Evolutionary conservation across 2,329 filamentous ascomycete species (phyloP), one percentile per base, ranked within the genome.

Genomic region (Allantophomopsis lycopodina): DNA sequence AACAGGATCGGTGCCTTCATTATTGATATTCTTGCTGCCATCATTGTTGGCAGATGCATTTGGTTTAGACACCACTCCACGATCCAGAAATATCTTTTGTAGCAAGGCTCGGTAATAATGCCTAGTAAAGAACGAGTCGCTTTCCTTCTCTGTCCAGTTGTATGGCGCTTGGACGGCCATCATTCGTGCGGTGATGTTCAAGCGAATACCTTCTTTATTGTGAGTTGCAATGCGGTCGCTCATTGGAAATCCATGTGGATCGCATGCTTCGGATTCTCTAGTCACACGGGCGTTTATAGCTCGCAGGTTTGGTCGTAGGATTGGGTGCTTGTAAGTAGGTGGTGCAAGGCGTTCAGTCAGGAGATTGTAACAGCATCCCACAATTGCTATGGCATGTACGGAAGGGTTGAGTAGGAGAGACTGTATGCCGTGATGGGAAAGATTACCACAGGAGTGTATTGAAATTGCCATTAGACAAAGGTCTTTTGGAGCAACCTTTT

Each of bases 291-390:
- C 87, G 48, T 80, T 80, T 50, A 79, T 59, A 5, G 76, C 68
- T 44, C 86, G 63, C 55, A 81, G 51, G 38, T 66, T 76, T 3
- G 83, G 81, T 7, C 87, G 79, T 30, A 89, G 70, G 37, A 76
- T 74, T 2, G 86, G 80, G 15, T 85, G 70, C 58, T 95, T 94
- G 65, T 84, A 89, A 0, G 85, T 87, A 14, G 86, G 82, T 2
- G 87, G 84, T 0, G 85, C 84, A 11, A 95, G 73, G 42, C 84
- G 78, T 60, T 96, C 91, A 0, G 89, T 95, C 49, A 96, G 65
- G 5, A 96, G 75, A 52, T 98, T 98, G 68, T 98, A 96, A 68
- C 91, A 98, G 65, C 91, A 98, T 36, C 91, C 91, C 44, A 98
- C 86, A 55, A 98, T 88, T 42, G 89, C 89, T 16, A 96, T 81